Conservation (phyloP, 352 stramenopile genomes). For the Pythium folliculosum region DNA sequence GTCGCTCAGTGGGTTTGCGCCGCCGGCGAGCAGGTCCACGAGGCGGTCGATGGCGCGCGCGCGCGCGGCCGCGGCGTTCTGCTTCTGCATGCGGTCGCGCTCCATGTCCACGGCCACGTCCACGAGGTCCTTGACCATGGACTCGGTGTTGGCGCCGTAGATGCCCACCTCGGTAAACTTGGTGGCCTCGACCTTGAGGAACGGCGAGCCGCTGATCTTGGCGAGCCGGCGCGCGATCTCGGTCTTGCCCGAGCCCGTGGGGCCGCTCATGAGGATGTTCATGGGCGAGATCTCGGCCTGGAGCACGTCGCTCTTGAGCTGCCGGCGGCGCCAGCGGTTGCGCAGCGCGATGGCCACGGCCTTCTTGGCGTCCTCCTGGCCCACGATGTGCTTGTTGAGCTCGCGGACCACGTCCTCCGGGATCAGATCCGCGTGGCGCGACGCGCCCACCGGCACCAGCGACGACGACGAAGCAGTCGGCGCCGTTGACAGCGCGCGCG, state of each 20-base stretch:
- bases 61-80: slow-evolving; percentile 85
- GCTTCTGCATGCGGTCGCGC: slow-evolving; percentile 67
- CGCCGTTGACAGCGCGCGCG: background rate
- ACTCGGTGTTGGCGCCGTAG: slow-evolving; percentile 97
- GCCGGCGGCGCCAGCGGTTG: slow-evolving; percentile 96
- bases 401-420: slow-evolving; percentile 91
- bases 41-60: slow-evolving; percentile 91
- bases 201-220: slow-evolving; percentile 97
- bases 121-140: slow-evolving; percentile 98
- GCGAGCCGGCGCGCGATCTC: slow-evolving; percentile 98
- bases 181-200: slow-evolving; percentile 98
- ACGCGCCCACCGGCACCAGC: slow-evolving; percentile 9
- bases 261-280: slow-evolving; percentile 99
- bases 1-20: slow-evolving; percentile 41
- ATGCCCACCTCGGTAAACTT: slow-evolving; percentile 99
- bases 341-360: slow-evolving; percentile 98
- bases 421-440: slow-evolving; percentile 52
- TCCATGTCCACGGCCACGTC: slow-evolving; percentile 95
- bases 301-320: slow-evolving; percentile 88
- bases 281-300: slow-evolving; percentile 94
- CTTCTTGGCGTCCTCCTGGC: slow-evolving; percentile 96
- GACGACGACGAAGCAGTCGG: background rate
- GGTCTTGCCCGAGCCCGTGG: slow-evolving; percentile 97
- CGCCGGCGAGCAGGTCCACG: slow-evolving; percentile 65
- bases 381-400: slow-evolving; percentile 97